Evolutionary conservation across 1,284 basidiomycete genomes (phyloP), one percentile per base, ranked within the genome.

Genomic region (Bjerkandera adusta): DNA sequence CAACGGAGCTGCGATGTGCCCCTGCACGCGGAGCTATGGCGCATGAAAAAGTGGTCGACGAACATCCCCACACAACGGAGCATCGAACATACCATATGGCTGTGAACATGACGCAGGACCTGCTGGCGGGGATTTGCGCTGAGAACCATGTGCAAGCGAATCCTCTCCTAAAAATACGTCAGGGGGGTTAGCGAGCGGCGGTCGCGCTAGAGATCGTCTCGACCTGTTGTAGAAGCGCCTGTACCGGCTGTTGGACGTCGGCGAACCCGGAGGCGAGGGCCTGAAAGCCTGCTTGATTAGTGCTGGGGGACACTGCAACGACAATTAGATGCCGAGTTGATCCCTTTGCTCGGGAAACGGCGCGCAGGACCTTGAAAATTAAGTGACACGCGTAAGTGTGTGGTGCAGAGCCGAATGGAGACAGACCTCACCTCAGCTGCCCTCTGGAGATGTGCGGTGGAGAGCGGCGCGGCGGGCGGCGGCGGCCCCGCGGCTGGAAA

Each of bases 131-230:
- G 65, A 48, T 66, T 67, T 38, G 73, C 55, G 41, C 66, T 70
- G 47, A 81, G 64, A 44, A 83, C 72, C 66, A 85, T 69, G 61
- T 84, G 82, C 50, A 77, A 75, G 47, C 76, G 72, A 37, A 83
- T 76, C 36, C 73, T 64, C 45, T 71, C 68, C 82, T 85, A 53
- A 45, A 51, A 46, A 33, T 25, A n/a, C n/a, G n/a, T n/a, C n/a
- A n/a, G n/a, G n/a, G n/a, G n/a, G n/a, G n/a, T n/a, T n/a, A n/a
- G n/a, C n/a, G n/a, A n/a, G n/a, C n/a, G n/a, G n/a, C n/a, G n/a
- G n/a, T n/a, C n/a, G n/a, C n/a, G n/a, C n/a, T n/a, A n/a, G n/a
- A n/a, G n/a, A n/a, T n/a, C n/a, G n/a, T n/a, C n/a, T n/a, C n/a
- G n/a, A n/a, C n/a, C n/a, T n/a, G n/a, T n/a, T n/a, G n/a, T n/a